Percentiles rank a stretch among this genome's conserved stretches.
phyloP scores from a whole-genome alignment of 139 green algal genomes.

The Chlamydomonas urium region DNA sequence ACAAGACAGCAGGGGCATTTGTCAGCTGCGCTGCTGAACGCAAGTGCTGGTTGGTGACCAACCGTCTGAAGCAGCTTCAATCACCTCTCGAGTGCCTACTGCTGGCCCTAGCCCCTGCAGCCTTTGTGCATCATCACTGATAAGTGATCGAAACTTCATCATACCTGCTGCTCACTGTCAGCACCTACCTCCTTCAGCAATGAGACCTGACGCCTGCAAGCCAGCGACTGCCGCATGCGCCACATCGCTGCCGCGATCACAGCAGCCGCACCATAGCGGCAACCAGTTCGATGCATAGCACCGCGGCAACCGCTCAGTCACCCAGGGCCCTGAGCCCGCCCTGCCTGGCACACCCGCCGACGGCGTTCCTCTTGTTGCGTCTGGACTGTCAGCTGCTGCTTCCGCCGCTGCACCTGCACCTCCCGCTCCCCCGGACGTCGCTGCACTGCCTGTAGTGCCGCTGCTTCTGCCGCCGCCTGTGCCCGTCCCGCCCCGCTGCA shows the following conservation, averaged over 20 bases:
- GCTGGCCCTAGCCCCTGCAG: neutral
- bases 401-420: neutral
- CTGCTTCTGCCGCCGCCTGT: neutral
- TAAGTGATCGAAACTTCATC: neutral
- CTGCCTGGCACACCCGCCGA: too few relatives aligned
- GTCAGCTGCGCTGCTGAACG: too few relatives aligned
- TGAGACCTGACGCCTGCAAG: slow-evolving; percentile 31
- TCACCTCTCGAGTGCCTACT: too few relatives aligned
- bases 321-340: too few relatives aligned
- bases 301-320: neutral
- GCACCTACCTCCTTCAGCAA: slow-evolving; percentile 18
- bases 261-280: slow-evolving; percentile 70
- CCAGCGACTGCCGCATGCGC: slow-evolving; percentile 27
- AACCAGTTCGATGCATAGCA: slow-evolving; percentile 78
- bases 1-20: neutral
- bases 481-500: neutral
- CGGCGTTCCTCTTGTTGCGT: too few relatives aligned
- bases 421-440: neutral
- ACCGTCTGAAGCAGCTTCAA: too few relatives aligned
- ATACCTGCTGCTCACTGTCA: too few relatives aligned
- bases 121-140: neutral
- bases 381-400: slow-evolving; percentile 5
- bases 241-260: neutral
- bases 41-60: too few relatives aligned
- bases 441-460: neutral